phyloP scores from a whole-genome alignment of 192 early-diverging fungal genomes.

The Umbelopsis isabellina region DNA sequence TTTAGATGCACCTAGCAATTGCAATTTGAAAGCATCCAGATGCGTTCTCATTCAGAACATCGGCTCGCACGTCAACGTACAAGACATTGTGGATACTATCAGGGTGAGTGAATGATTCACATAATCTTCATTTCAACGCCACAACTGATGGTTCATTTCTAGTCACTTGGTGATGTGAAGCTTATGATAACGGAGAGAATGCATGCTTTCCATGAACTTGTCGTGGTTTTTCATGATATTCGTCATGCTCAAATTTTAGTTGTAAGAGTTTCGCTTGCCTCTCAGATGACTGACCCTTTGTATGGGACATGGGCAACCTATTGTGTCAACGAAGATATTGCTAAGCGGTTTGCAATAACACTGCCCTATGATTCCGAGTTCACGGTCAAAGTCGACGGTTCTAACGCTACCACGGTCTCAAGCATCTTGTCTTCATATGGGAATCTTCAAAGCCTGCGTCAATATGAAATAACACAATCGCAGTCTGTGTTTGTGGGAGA shows the following conservation, averaged over 20 bases:
- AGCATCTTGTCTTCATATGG: slow-evolving; percentile 42
- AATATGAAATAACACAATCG: slow-evolving; percentile 25
- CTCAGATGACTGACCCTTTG: not conserved
- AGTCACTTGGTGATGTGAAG: not conserved
- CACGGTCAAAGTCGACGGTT: not conserved
- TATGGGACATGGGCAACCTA: slow-evolving; percentile 15
- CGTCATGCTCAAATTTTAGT: not conserved
- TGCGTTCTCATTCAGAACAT: not conserved
- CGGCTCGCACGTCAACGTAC: not conserved
- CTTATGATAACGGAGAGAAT: not conserved
- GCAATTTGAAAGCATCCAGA: slow-evolving; percentile 7
- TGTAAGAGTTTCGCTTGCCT: not conserved
- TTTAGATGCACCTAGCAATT: not conserved
- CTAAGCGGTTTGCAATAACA: not conserved
- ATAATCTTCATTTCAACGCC: not conserved
- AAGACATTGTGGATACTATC: not conserved
- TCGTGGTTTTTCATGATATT: not conserved
- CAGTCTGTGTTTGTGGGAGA: slow-evolving; percentile 39
- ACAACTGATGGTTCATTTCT: not conserved
- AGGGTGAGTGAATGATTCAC: not conserved
- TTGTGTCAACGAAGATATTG: not conserved
- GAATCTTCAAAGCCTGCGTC: slow-evolving; percentile 37
- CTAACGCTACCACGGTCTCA: not conserved
- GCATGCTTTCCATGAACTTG: not conserved
- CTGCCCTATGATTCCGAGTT: not conserved